phyloP scores from a whole-genome alignment of 2,329 filamentous ascomycete species.

The Capronia americana region DNA sequence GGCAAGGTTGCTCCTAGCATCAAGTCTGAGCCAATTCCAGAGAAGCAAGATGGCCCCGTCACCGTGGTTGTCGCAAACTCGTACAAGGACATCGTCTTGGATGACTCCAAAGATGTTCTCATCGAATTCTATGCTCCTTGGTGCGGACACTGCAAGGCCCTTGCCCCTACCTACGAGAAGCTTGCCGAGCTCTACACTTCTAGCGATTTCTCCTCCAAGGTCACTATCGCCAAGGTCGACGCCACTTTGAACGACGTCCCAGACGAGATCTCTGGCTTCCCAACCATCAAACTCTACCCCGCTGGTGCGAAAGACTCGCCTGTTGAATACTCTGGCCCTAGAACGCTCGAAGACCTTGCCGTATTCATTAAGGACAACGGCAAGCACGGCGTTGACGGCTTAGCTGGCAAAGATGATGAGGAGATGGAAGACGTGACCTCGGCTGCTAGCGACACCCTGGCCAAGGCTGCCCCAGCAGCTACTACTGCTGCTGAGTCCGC shows the following conservation, averaged over 20 bases:
- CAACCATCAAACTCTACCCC: conserved; percentile 97
- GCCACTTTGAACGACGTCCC: conserved; percentile 96
- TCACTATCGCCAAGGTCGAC: conserved; percentile 85
- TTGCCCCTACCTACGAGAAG: conserved; percentile 72
- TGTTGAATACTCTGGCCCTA: conserved; percentile 83
- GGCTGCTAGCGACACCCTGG: conserved; percentile 41
- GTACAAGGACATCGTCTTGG: conserved; percentile 89
- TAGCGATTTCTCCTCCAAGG: conserved; percentile 61
- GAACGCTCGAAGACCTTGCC: conserved; percentile 88
- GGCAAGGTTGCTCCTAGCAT: conserved; percentile 95
- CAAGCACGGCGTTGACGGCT: conserved; percentile 79
- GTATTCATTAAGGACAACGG: conserved; percentile 95
- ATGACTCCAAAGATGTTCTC: conserved; percentile 95
- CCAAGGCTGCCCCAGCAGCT: conserved; percentile 40
- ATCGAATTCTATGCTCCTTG: conserved; percentile 97
- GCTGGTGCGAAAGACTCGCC: conserved; percentile 86
- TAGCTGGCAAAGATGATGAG: conserved; percentile 63
- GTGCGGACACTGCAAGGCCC: conserved; percentile 74
- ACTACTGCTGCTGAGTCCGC: conserved; percentile 63
- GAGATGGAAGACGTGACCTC: conserved; percentile 63
- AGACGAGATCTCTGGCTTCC: conserved; percentile 96
- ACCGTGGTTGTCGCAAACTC: conserved; percentile 88
- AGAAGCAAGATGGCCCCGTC: conserved; percentile 89
- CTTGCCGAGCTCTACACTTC: conserved; percentile 63
- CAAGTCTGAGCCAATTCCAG: conserved; percentile 97